Conservation (phyloP, 495 filamentous ascomycete species). For the Aspergillus funiculosus region DNA sequence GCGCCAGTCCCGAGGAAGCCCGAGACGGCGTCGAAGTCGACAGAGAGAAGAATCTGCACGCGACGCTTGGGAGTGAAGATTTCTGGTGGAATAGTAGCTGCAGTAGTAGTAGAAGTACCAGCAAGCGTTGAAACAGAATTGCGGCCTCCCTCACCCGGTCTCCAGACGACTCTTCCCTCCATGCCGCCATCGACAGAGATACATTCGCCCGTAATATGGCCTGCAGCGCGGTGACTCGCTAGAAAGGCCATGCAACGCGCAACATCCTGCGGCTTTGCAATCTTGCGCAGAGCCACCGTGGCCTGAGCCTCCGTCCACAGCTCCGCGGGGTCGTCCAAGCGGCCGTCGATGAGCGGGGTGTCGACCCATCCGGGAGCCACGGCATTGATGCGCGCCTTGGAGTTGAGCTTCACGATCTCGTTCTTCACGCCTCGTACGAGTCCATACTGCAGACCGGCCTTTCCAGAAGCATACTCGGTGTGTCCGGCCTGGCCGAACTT, state of each 20-base stretch:
- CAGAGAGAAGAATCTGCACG: slow-evolving; percentile 48
- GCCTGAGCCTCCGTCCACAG: slow-evolving; percentile 43
- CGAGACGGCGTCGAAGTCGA: slow-evolving; percentile 58
- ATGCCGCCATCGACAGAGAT: slow-evolving; percentile 47
- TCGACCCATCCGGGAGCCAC: slow-evolving; percentile 49
- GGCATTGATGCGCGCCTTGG: slow-evolving; percentile 50
- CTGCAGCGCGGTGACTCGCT: slow-evolving; percentile 46
- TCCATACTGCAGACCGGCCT: slow-evolving; percentile 51
- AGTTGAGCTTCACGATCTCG: slow-evolving; percentile 49
- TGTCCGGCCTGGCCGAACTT: slow-evolving; percentile 49
- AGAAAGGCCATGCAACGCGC: slow-evolving; percentile 49
- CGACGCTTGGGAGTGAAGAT: slow-evolving; percentile 27
- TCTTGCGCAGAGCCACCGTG: slow-evolving; percentile 43
- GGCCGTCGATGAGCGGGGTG: slow-evolving; percentile 40
- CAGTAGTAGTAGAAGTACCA: too few relatives aligned
- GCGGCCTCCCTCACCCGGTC: slow-evolving; percentile 28
- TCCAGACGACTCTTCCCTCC: slow-evolving; percentile 47
- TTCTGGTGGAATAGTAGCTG: slow-evolving; percentile 22
- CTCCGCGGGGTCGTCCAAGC: slow-evolving; percentile 43
- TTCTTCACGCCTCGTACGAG: slow-evolving; percentile 49
- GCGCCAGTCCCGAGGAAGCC: slow-evolving; percentile 53
- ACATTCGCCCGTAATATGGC: slow-evolving; percentile 51
- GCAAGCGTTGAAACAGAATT: too few relatives aligned
- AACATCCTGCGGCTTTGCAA: slow-evolving; percentile 46
- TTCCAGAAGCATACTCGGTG: slow-evolving; percentile 46